A percentile compares a stretch with the other conserved stretches of the same genome.
These are phyloP conservation scores for Fusarium haematococcum DNA, from an alignment of 2,329 filamentous ascomycete species.

Conservation along the genomic window DNA sequence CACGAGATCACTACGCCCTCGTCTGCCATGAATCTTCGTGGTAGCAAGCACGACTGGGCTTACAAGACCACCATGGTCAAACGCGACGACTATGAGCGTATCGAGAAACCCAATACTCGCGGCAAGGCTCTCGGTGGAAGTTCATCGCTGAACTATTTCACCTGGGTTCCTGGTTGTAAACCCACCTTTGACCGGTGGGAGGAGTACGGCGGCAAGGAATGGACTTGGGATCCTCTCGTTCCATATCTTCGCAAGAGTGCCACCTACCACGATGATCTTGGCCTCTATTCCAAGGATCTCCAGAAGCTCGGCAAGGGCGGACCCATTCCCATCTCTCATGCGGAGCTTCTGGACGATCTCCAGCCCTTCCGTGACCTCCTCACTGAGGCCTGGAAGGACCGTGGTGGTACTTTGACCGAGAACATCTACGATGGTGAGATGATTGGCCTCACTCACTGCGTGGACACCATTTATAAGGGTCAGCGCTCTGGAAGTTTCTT, in stretches of 20 bases:
- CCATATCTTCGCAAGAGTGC: conserved; percentile 66
- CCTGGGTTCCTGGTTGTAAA: conserved; percentile 69
- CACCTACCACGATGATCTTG: conserved; percentile 67
- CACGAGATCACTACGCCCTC: conserved; percentile 65
- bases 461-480: conserved; percentile 68
- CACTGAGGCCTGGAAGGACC: conserved; percentile 64
- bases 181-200: conserved; percentile 75
- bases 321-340: conserved; percentile 65
- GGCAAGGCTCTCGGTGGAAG: conserved; percentile 71
- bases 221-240: conserved; percentile 62
- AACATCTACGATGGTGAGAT: conserved; percentile 68
- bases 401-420: conserved; percentile 62
- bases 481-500: conserved; percentile 63
- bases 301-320: conserved; percentile 61
- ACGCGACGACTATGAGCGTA: conserved; percentile 67
- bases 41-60: conserved; percentile 68
- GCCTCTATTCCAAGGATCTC: conserved; percentile 58
- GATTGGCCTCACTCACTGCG: conserved; percentile 63
- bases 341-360: conserved; percentile 65
- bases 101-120: conserved; percentile 73
- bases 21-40: conserved; percentile 65
- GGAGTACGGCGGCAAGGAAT: conserved; percentile 76
- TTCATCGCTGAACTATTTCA: conserved; percentile 71
- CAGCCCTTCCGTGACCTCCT: conserved; percentile 63
- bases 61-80: conserved; percentile 73